A percentile compares a stretch with the other conserved stretches of the same genome.
These are phyloP conservation scores for Durio zibethinus DNA, from an alignment of 345 rosid genomes.

Conservation along the genomic window DNA sequence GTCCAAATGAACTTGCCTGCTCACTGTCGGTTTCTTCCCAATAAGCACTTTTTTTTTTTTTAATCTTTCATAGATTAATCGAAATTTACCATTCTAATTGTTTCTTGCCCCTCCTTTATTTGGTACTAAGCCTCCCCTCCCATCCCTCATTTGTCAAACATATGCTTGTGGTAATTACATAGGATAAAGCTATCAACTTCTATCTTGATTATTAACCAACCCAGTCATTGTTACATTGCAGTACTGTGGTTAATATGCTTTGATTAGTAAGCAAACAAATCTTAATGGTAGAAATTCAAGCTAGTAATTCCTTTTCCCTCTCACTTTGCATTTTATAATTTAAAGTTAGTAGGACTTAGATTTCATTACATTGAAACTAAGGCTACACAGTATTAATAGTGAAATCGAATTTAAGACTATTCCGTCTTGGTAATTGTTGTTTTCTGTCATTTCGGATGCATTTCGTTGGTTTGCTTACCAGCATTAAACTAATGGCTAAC, in stretches of 20 bases:
- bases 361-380: background rate
- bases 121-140: background rate
- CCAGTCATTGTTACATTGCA: background rate
- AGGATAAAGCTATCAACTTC: background rate
- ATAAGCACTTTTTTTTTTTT: background rate
- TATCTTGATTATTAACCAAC: background rate
- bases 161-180: background rate
- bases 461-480: slow-evolving; percentile 22
- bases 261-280: background rate
- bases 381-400: background rate
- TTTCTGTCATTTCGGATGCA: slow-evolving; percentile 30
- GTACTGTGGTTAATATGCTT: too few species aligned
- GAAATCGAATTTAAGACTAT: background rate
- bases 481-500: slow-evolving; percentile 20
- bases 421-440: slow-evolving; percentile 27
- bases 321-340: background rate
- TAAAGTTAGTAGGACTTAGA: background rate
- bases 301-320: too few species aligned
- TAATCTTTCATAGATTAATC: slow-evolving; percentile 1
- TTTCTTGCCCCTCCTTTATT: background rate
- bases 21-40: slow-evolving; percentile 25
- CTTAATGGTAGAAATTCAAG: background rate
- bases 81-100: background rate
- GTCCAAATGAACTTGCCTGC: slow-evolving; percentile 30
- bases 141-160: background rate